Evolutionary conservation across 2,329 filamentous ascomycete genomes (phyloP), one percentile per base, ranked within the genome.

Genomic region (Aspergillus ruber): DNA sequence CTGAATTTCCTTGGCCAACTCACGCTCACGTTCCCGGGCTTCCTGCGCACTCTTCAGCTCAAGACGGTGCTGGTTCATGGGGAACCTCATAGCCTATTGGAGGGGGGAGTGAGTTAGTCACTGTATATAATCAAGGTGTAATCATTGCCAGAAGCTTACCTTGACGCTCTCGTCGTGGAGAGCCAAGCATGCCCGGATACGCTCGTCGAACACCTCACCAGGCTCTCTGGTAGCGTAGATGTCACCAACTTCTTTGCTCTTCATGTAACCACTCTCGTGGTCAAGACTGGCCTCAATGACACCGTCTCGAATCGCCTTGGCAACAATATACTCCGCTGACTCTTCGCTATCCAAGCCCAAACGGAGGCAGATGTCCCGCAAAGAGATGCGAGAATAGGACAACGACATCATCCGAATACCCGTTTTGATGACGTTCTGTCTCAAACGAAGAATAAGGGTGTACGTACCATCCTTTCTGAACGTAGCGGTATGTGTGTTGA

Each of bases 401-500:
- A 98, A 78, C 36, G 91, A 97, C 82, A 98, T 95, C 90, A 97
- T 96, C 59, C 93, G 89, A 55, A 98, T 95, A 56, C 93, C 93
- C 3, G 93, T 98, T 78, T 95, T 95, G 82, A 98, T 97, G 64
- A 98, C 93, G 66, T 98, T 98, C 72, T 98, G 93, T 59, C 93
- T 85, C 52, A 98, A 79, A 53, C 93, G 90, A 54, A 97, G 80
- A 60, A 97, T 94, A 49, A 98, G 79, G 9, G 90, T 95, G 75
- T 97, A 97, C 17, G 91, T 97, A 48, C 88, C 88, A 66, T 98
- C 93, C 56, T 86, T 85, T 63, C 89, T 86, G 83, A 97, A 98
- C 9, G 84, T 85, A 40, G 87, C 82, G 49, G 85, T 84, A 65
- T 95, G 84, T 43, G 84, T 80, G 59, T 86, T 85, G 52, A 97